Conservation (phyloP, 1,284 basidiomycete genomes). For the Marasmius oreades region DNA sequence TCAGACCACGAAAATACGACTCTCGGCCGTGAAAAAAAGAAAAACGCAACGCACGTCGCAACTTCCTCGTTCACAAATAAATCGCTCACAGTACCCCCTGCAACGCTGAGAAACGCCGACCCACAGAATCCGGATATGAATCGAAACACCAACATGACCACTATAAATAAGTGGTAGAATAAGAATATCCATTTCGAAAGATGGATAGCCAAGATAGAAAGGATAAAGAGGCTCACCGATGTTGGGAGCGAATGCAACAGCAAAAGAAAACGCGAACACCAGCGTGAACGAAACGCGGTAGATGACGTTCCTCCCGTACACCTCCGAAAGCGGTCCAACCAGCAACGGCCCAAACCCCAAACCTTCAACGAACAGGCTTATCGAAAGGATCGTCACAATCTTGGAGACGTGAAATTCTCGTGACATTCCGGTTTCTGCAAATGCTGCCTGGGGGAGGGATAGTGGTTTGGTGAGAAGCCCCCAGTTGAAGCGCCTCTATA, state of each 20-base stretch:
- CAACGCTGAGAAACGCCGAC: constrained; percentile 75
- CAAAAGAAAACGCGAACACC: constrained; percentile 55
- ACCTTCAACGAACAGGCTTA: constrained; percentile 65
- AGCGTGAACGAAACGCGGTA: constrained; percentile 49
- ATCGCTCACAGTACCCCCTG: constrained; percentile 78
- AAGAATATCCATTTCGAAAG: constrained; percentile 2
- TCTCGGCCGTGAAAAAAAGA: neutral
- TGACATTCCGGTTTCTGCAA: constrained; percentile 61
- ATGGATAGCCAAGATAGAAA: neutral
- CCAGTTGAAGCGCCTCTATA: no score
- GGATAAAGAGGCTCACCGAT: constrained; percentile 38
- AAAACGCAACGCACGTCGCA: constrained; percentile 49
- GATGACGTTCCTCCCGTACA: constrained; percentile 54
- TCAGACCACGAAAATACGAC: no score
- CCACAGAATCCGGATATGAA: constrained; percentile 70
- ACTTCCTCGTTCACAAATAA: constrained; percentile 63
- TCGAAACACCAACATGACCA: constrained; percentile 63
- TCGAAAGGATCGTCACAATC: constrained; percentile 64
- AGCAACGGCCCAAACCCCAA: constrained; percentile 46
- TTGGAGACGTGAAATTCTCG: constrained; percentile 56
- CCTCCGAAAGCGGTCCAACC: constrained; percentile 53
- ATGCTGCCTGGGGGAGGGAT: constrained; percentile 45
- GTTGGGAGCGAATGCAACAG: constrained; percentile 66
- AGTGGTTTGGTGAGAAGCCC: no score
- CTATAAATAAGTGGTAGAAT: constrained; percentile 28